Base-by-base conservation (phyloP, 2,329 filamentous ascomycete species). In the Pseudogymnoascus sp. region DNA sequence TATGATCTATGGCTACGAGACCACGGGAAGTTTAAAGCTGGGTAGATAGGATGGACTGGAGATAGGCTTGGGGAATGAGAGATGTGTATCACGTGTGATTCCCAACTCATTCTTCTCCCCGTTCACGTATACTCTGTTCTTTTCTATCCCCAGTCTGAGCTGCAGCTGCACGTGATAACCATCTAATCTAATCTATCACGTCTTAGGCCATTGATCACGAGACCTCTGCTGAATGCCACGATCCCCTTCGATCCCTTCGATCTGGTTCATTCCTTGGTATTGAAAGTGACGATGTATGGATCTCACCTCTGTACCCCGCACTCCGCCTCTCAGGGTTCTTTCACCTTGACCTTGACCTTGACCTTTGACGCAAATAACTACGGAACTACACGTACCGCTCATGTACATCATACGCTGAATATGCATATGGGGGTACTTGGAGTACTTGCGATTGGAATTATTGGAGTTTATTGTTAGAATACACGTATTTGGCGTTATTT, bases 171-270 rank as follows among this genome's bases (percentile, higher is more conserved):
- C 44, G 26, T 50, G 44, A 31, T 11, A 50, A 15, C 24, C 29
- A 50, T 50, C 44, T 47, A 47, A 50, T 50, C 44, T 50, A 50
- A 50, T 21, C 21, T 21, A 21, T 50, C 44, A 50, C 44, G 8
- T 9, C 24, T 15, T 50, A 11, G 37, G 37, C 1, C 9, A 40
- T 31, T 54, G 44, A 31, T 54, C 44, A 54, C 44, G 44, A 54
- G 44, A 54, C 44, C 44, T 31, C 8, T 10, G 13, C n/a, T 15
- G 24, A 47, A 24, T 50, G 7, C 44, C 26, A 50, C 44, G 44
- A 50, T 54, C n/a, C 44, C 39, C 17, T 24, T 24, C 44, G 44
- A 54, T 54, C 26, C 26, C 26, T 26, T 54, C 44, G 44, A 54
- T 41, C 39, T 21, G 21, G 39, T 17, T 54, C 26, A n/a, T 31